Evolutionary conservation across 805 yeast species (phyloP).

Genomic region (Brettanomyces custersianus): DNA sequence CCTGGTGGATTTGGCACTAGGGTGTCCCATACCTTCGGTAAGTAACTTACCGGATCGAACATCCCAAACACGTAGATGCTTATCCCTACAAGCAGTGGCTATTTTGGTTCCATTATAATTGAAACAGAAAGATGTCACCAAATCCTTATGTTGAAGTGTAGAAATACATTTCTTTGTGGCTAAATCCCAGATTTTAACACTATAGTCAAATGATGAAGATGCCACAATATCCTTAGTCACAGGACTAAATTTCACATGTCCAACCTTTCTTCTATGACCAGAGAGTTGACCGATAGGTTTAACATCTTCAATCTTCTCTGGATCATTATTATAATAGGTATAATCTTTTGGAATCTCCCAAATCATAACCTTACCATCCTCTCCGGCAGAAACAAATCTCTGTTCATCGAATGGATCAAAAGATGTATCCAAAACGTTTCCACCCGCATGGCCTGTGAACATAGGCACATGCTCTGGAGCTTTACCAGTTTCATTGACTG

Average conservation of each 20-base stretch:
- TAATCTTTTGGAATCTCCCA: conserved; percentile 86
- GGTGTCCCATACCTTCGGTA: conserved; percentile 81
- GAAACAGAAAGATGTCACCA: conserved; percentile 89
- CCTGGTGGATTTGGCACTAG: conserved; percentile 87
- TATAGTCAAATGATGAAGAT: conserved; percentile 82
- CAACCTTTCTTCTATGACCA: conserved; percentile 93
- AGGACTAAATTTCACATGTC: conserved; percentile 86
- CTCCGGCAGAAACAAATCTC: conserved; percentile 71
- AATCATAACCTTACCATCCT: conserved; percentile 67
- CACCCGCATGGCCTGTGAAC: conserved; percentile 94
- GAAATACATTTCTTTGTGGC: conserved; percentile 61
- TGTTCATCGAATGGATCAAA: conserved; percentile 85
- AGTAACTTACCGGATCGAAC: conserved; percentile 63
- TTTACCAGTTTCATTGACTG: conserved; percentile 78
- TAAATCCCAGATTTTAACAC: conserved; percentile 87
- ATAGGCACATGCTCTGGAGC: conserved; percentile 89
- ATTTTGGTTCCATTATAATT: conserved; percentile 80
- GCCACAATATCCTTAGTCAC: conserved; percentile 81
- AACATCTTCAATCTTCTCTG: conserved; percentile 53
- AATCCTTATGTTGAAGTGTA: conserved; percentile 78
- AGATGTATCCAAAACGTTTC: conserved; percentile 90
- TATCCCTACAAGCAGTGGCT: conserved; percentile 89
- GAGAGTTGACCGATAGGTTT: conserved; percentile 58
- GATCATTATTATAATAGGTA: conserved; percentile 50
- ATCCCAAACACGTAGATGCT: conserved; percentile 87